Percentiles rank a stretch among this genome's conserved stretches.
phyloP scores from a whole-genome alignment of 2,329 filamentous ascomycete species.

The Epichloe elymi region DNA sequence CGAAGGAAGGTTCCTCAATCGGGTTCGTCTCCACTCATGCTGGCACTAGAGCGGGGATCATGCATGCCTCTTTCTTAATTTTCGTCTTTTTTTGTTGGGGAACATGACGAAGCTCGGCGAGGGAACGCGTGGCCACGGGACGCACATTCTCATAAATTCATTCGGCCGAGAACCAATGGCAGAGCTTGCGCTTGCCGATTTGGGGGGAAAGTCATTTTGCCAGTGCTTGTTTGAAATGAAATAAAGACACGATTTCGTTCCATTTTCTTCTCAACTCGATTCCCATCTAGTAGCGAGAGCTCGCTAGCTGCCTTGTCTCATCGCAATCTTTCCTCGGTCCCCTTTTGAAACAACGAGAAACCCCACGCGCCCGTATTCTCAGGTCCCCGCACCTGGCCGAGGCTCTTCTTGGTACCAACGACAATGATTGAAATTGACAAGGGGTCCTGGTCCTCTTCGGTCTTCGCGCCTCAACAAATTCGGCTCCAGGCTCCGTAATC shows the following conservation, averaged over 20 bases:
- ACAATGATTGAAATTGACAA: not conserved
- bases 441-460: not conserved
- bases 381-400: not conserved
- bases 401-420: not conserved
- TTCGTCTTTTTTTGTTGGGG: conserved; percentile 5
- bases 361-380: not conserved
- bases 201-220: too few relatives aligned
- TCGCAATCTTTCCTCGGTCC: too few relatives aligned
- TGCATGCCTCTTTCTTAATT: not conserved
- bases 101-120: not conserved
- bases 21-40: not conserved
- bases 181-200: not conserved
- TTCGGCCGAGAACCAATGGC: not conserved
- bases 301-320: too few relatives aligned
- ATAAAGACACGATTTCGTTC: too few relatives aligned
- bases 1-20: not conserved
- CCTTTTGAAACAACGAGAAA: not conserved
- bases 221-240: too few relatives aligned
- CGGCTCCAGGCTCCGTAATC: not conserved
- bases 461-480: conserved; percentile 5
- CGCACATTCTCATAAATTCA: not conserved
- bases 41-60: not conserved
- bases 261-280: too few relatives aligned
- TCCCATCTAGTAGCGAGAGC: too few relatives aligned
- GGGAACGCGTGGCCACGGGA: not conserved